phyloP scores from a whole-genome alignment of 139 green algal species.

The Ulvella scutata region DNA sequence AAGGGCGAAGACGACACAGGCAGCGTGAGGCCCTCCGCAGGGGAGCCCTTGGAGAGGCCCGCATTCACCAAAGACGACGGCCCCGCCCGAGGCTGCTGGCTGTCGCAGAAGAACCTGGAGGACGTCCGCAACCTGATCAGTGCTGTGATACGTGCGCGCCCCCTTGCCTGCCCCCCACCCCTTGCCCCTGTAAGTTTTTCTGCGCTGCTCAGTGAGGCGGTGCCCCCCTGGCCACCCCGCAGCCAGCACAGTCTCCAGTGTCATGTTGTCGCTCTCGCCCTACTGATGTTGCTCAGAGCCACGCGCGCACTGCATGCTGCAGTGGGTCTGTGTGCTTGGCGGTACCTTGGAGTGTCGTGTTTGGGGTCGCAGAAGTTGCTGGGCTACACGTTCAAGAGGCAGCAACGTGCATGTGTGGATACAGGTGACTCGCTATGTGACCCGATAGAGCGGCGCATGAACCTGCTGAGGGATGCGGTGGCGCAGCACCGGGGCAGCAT shows the following conservation, averaged over 20 bases:
- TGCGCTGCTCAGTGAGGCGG: too few species aligned
- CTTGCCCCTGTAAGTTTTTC: too few species aligned
- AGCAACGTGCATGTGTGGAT: not conserved
- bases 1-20: not conserved
- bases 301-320: too few species aligned
- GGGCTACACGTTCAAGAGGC: too few species aligned
- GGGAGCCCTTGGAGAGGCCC: not conserved
- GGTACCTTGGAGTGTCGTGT: too few species aligned
- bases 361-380: too few species aligned
- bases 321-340: too few species aligned
- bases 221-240: too few species aligned
- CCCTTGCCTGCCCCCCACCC: too few species aligned
- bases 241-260: too few species aligned
- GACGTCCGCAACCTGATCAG: not conserved
- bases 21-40: not conserved
- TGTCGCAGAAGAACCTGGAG: not conserved
- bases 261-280: too few species aligned
- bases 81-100: not conserved
- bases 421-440: not conserved
- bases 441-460: not conserved
- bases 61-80: not conserved
- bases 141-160: not conserved
- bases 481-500: not conserved
- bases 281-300: too few species aligned
- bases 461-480: not conserved